These are phyloP conservation scores for Candida alai DNA, from an alignment of 805 yeast species.

Conservation along the genomic window DNA sequence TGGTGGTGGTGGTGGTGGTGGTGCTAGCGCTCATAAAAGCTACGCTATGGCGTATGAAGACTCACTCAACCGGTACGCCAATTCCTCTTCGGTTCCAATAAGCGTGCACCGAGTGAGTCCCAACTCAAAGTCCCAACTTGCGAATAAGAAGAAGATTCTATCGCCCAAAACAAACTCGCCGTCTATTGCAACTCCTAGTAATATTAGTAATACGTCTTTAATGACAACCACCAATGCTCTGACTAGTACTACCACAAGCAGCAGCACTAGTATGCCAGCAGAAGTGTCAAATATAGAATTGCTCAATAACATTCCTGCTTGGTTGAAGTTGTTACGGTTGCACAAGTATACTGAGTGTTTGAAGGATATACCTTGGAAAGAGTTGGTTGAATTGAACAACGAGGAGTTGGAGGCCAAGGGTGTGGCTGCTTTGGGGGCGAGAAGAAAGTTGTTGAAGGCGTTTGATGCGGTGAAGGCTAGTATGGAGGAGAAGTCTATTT, in stretches of 20 bases:
- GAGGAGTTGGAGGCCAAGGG: slow-evolving; percentile 71
- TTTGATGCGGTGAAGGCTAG: slow-evolving; percentile 67
- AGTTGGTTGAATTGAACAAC: slow-evolving; percentile 69
- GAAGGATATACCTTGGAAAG: slow-evolving; percentile 72
- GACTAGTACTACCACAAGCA: slow-evolving; percentile 9
- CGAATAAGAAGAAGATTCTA: slow-evolving; percentile 11
- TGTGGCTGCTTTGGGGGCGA: slow-evolving; percentile 91
- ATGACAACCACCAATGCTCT: slow-evolving; percentile 3
- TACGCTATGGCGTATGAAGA: slow-evolving; percentile 23
- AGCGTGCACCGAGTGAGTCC: slow-evolving; percentile 13
- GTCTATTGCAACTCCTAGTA: neutral
- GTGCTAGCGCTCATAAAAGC: too few species aligned
- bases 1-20: too few species aligned
- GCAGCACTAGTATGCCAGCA: slow-evolving; percentile 34
- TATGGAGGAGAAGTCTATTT: slow-evolving; percentile 5
- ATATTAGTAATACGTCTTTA: slow-evolving; percentile 11
- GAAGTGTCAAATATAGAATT: slow-evolving; percentile 43
- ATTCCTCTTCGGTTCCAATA: slow-evolving; percentile 37
- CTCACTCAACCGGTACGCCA: slow-evolving; percentile 31
- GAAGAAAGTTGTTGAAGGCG: slow-evolving; percentile 89
- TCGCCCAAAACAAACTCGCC: slow-evolving; percentile 11
- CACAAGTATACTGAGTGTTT: slow-evolving; percentile 92
- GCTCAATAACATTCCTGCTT: slow-evolving; percentile 78
- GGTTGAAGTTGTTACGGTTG: slow-evolving; percentile 85
- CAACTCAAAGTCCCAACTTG: slow-evolving; percentile 1